Evolutionary conservation across 176 grass and related monocot genomes (phyloP).

Genomic region (Aegilops speltoides): DNA sequence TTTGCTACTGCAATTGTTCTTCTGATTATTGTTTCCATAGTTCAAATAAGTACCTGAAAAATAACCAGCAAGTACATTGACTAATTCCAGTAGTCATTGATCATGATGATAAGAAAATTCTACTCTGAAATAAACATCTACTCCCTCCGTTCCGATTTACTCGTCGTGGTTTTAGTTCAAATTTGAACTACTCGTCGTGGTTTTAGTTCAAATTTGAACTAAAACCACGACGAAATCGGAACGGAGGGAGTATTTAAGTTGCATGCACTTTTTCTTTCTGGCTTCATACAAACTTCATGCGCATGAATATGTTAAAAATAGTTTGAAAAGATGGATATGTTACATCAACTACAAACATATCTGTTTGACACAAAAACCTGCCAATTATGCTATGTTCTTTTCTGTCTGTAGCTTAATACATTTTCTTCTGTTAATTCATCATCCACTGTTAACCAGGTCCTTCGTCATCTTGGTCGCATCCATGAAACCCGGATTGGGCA

Average conservation of each 20-base stretch:
- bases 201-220: too few relatives aligned
- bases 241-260: neutral
- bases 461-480: constrained; percentile 90
- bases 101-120: neutral
- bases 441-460: constrained; percentile 53
- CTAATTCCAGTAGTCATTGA: neutral
- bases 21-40: neutral
- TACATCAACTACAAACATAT: neutral
- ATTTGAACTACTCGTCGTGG: too few relatives aligned
- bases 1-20: constrained; percentile 8
- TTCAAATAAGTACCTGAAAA: neutral
- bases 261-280: neutral
- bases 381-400: neutral
- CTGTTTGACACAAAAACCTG: neutral
- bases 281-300: constrained; percentile 8
- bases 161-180: too few relatives aligned
- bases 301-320: constrained; percentile 21
- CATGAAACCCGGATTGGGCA: constrained; percentile 71
- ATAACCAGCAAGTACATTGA: neutral
- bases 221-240: too few relatives aligned
- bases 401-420: neutral
- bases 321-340: constrained; percentile 3
- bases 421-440: constrained; percentile 4
- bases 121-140: neutral
- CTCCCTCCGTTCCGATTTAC: too few relatives aligned